Base-by-base conservation (phyloP, 768 basidiomycete species). In the Tremella mesenterica region DNA sequence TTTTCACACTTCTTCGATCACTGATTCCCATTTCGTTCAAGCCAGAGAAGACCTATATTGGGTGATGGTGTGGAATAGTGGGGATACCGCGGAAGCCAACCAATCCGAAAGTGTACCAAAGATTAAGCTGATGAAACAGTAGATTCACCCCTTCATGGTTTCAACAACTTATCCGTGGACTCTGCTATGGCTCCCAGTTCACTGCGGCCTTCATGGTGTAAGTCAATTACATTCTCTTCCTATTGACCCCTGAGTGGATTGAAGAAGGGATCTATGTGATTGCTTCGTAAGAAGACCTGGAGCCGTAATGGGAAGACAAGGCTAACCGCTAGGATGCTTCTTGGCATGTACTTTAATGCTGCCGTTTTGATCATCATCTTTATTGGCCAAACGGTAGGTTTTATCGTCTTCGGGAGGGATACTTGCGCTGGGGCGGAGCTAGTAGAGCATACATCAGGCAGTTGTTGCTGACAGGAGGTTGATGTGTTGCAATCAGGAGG, bases 331-430 rank as follows among this genome's bases (percentile, higher is more conserved):
- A 64, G 60, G 25, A 62, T 67, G 60, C 46, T 68, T 0, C 60
- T 70, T 21, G 68, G 60, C 29, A 73, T 73, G 72, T 72, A 65
- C 57, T 73, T 60, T 61, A 73, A 73, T 55, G 71, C 69, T 1
- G 68, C 56, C 29, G 56, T 75, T 52, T 60, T 75, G 21, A 52
- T 75, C 29, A 65, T 60, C 7, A 73, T 75, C 52, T 71, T 71
- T 60, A 36, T 70, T 30, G 64, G 70, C 31, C 64, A 65, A 30
- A 65, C 62, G 2, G 48, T 52, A 12, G 67, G 67, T 1, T 65
- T 54, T 47, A 54, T 69, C 39, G 31, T 58, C 18, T 69, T 69
- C 27, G 64, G 57, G 1, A 50, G 67, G 30, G 67, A 69, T 52
- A 65, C 64, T 13, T 55, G 54, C 46, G 38, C 49, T 4, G 21